Evolutionary conservation across 1,284 basidiomycete species (phyloP).

Genomic region (Kwoniella shivajii): DNA sequence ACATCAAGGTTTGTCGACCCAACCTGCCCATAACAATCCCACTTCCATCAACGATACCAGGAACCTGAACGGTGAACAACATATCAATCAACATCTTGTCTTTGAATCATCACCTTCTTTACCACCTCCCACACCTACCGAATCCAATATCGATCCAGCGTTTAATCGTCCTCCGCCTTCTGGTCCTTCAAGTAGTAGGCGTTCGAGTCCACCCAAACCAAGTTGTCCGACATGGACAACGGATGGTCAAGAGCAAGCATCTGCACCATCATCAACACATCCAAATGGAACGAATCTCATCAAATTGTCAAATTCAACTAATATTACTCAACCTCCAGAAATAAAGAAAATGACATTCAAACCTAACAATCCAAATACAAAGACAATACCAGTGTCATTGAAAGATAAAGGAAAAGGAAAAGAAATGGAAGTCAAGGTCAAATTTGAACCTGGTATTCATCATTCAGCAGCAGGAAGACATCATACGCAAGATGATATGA

Average conservation of each 20-base stretch:
- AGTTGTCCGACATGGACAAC: not conserved
- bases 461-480: too few species aligned
- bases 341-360: slow-evolving; percentile 13
- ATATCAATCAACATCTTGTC: not conserved
- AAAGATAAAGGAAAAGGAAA: slow-evolving; percentile 6
- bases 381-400: not conserved
- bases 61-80: too few species aligned
- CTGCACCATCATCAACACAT: too few species aligned
- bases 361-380: slow-evolving; percentile 10
- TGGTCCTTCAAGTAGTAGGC: not conserved
- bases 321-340: not conserved
- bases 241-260: not conserved
- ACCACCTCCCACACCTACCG: not conserved
- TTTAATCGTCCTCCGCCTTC: not conserved
- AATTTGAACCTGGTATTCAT: slow-evolving; percentile 11
- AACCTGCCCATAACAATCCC: too few species aligned
- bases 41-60: too few species aligned
- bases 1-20: too few species aligned
- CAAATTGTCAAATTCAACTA: not conserved
- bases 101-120: not conserved
- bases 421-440: not conserved
- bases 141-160: not conserved
- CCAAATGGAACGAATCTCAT: not conserved
- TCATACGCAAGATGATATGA: too few species aligned
- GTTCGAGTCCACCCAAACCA: not conserved